A percentile compares a stretch with the other conserved stretches of the same genome.
Conservation (phyloP, 139 green algal species). For the Chlorella sp. region DNA sequence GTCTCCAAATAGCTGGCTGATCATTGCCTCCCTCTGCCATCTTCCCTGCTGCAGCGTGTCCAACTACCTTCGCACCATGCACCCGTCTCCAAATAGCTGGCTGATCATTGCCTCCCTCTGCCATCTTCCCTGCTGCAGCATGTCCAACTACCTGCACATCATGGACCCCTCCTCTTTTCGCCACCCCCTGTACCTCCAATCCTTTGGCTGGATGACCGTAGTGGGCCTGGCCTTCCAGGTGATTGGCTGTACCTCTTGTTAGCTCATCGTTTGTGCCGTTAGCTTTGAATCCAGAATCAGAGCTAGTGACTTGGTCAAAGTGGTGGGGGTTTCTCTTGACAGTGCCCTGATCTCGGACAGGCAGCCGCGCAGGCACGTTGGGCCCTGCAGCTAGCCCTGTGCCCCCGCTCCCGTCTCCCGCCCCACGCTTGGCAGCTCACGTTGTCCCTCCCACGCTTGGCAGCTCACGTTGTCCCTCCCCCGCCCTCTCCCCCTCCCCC, state of each 20-base stretch:
- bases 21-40: too few relatives aligned
- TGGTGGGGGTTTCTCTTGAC: background rate
- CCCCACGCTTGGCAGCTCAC: background rate
- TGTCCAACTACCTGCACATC: background rate
- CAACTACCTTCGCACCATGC: background rate
- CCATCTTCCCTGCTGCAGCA: too few relatives aligned
- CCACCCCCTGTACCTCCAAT: conserved; percentile 1
- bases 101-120: background rate
- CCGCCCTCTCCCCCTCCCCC: background rate
- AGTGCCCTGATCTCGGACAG: too few relatives aligned
- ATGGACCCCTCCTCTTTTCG: background rate
- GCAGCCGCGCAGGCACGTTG: too few relatives aligned
- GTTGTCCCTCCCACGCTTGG: background rate
- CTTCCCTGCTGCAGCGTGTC: background rate
- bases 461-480: background rate
- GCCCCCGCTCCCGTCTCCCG: background rate
- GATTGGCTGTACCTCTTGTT: background rate
- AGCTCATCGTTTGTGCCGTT: too few relatives aligned
- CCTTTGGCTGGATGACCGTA: conserved; percentile 15
- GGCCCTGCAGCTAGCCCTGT: background rate
- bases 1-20: too few relatives aligned
- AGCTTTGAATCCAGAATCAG: too few relatives aligned
- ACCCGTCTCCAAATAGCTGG: background rate
- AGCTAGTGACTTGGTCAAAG: background rate
- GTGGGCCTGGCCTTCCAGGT: conserved; percentile 17